Conservation (phyloP, 2,329 filamentous ascomycete species). For the Emmonsia crescens region DNA sequence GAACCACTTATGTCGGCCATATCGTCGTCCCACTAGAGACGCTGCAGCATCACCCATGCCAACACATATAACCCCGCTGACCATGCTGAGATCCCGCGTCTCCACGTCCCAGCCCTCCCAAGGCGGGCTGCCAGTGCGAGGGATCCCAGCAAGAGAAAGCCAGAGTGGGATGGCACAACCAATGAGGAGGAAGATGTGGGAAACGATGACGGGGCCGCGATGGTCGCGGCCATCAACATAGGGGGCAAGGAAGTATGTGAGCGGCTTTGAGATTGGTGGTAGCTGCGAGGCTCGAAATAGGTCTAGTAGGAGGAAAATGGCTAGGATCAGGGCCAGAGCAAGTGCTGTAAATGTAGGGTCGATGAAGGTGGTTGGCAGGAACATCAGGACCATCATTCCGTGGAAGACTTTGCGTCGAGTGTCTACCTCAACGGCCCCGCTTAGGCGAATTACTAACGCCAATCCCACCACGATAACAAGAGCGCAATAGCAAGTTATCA, state of each 20-base stretch:
- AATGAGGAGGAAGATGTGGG: conserved; percentile 89
- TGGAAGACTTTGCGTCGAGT: conserved; percentile 95
- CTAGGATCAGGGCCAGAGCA: conserved; percentile 66
- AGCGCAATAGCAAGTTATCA: conserved; percentile 64
- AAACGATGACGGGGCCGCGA: conserved; percentile 86
- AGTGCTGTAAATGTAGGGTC: conserved; percentile 77
- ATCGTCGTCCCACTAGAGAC: conserved; percentile 76
- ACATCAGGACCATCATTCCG: conserved; percentile 95
- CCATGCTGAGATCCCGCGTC: conserved; percentile 71
- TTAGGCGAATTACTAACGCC: conserved; percentile 61
- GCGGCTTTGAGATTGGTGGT: conserved; percentile 73
- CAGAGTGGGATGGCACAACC: conserved; percentile 92
- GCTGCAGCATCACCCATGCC: conserved; percentile 92
- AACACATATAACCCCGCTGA: conserved; percentile 85
- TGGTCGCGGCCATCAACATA: conserved; percentile 93
- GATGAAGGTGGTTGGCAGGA: conserved; percentile 74
- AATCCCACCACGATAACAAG: conserved; percentile 60
- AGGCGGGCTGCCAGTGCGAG: conserved; percentile 44
- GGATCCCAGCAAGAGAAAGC: conserved; percentile 65
- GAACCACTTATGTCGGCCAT: conserved; percentile 80
- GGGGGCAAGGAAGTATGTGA: conserved; percentile 78
- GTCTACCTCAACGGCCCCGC: conserved; percentile 76
- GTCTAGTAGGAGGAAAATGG: conserved; percentile 79
- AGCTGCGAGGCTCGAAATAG: conserved; percentile 83
- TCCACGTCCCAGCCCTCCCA: conserved; percentile 66